Base-by-base conservation (phyloP, 192 early-diverging fungal genomes). In the Coemansia sp. region DNA sequence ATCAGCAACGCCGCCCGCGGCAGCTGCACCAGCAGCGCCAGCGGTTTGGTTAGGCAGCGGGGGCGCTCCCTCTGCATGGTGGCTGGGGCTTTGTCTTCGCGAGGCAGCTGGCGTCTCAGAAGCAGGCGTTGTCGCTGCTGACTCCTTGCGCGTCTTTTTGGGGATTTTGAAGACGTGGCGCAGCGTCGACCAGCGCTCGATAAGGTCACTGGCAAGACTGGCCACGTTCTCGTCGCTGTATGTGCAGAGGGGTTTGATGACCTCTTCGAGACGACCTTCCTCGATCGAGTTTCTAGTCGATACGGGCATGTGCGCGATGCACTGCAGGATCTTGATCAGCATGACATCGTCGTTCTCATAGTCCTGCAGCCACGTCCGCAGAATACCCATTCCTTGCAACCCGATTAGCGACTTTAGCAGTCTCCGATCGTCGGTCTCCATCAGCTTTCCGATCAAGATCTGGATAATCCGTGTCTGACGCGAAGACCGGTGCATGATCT, bases 221-320 rank as follows among this genome's bases (percentile, higher is more conserved):
- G 69, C 61, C 7, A 81, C 69, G 34, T 75, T 81, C 49, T 81
- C 78, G 45, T 81, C 78, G 60, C 67, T 69, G 48, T 69, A 75
- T 12, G 32, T 36, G 28, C 69, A 72, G 63, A 81, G 56, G n/a
- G 68, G 73, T 63, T 67, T 68, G 42, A 96, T 73, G 10, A 85
- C 73, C 10, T 87, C 89, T 62, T 92, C 89, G 60, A 97, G 76
- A 10, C 88, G 81, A 32, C 83, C 88, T 48, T 93, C 94, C 32
- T 91, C 87, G 20, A 96, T 85, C 3, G 88, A 83, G 72, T 98
- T 95, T 31, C 88, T 75, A 7, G 91, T 89, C 7, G 89, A 69
- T 11, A 95, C 85, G 10, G 96, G 96, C 52, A 98, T 83, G 22
- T 82, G 83, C 3, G 87, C 84, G 34, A 98, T 69, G 12, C 94